These are phyloP conservation scores for Ceratocystis destructans DNA, from an alignment of 2,329 filamentous ascomycete genomes.

Conservation along the genomic window DNA sequence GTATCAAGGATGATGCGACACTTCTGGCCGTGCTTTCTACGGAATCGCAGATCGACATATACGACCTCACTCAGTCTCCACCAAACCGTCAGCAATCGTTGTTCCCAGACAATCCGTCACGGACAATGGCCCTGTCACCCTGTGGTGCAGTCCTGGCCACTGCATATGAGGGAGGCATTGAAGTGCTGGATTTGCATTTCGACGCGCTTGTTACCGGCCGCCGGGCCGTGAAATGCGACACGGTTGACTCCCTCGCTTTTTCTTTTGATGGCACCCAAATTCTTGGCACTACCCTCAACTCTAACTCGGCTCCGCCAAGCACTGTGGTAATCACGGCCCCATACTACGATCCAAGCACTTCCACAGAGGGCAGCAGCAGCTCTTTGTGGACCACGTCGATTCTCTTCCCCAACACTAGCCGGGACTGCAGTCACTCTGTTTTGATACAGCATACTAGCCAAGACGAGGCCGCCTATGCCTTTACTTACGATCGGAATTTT, in stretches of 20 bases:
- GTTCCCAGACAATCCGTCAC: slow-evolving; percentile 62
- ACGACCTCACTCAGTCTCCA: slow-evolving; percentile 51
- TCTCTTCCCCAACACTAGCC: slow-evolving; percentile 66
- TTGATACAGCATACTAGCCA: slow-evolving; percentile 47
- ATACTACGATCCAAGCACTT: slow-evolving; percentile 59
- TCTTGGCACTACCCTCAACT: slow-evolving; percentile 57
- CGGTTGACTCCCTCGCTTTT: slow-evolving; percentile 60
- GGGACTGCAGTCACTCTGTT: slow-evolving; percentile 64
- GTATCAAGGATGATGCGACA: slow-evolving; percentile 64
- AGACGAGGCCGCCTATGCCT: slow-evolving; percentile 59
- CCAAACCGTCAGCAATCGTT: slow-evolving; percentile 62
- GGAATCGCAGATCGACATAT: slow-evolving; percentile 77
- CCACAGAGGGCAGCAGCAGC: slow-evolving; percentile 52
- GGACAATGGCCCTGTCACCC: slow-evolving; percentile 66
- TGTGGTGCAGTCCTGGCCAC: slow-evolving; percentile 70
- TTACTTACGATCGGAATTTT: slow-evolving; percentile 63
- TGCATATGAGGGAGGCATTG: slow-evolving; percentile 78
- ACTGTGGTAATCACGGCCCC: slow-evolving; percentile 68
- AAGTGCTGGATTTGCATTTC: slow-evolving; percentile 62
- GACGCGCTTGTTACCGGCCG: slow-evolving; percentile 51
- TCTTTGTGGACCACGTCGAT: slow-evolving; percentile 78
- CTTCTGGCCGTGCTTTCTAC: slow-evolving; percentile 67
- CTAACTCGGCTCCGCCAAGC: slow-evolving; percentile 40
- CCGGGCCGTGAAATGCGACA: slow-evolving; percentile 64
- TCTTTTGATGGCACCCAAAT: slow-evolving; percentile 67